A percentile compares a stretch with the other conserved stretches of the same genome.
Evolutionary conservation across 1,284 basidiomycete genomes (phyloP).

Genomic region (Nidula niveotomentosa): DNA sequence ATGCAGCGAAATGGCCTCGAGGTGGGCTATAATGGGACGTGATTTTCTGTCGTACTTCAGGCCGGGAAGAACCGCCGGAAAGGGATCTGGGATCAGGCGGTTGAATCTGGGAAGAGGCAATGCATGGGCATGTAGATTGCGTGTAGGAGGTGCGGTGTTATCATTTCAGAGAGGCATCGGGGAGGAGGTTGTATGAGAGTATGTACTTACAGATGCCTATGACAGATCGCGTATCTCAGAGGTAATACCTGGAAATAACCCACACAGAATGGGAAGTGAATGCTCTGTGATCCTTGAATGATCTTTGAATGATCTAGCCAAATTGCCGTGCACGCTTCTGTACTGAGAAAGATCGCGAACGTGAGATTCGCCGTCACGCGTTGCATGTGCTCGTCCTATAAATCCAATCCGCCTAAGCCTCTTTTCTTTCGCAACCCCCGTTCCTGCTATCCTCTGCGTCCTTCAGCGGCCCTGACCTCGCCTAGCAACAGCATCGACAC

Average conservation of each 20-base stretch:
- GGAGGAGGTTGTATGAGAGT: background rate
- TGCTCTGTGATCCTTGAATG: background rate
- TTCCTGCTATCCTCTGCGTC: background rate
- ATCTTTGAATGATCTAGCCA: conserved; percentile 11
- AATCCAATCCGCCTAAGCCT: background rate
- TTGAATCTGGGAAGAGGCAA: conserved; percentile 7
- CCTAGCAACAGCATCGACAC: background rate
- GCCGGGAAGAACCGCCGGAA: conserved; percentile 16
- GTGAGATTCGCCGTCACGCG: conserved; percentile 16
- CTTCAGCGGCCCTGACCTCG: background rate
- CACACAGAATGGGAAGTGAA: background rate
- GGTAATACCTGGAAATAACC: background rate
- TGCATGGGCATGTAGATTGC: conserved; percentile 4
- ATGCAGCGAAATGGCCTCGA: conserved; percentile 11
- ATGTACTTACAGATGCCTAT: background rate
- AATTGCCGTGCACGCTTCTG: conserved; percentile 8
- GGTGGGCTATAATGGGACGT: conserved; percentile 4
- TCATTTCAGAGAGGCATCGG: too few species aligned
- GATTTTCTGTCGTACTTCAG: conserved; percentile 8
- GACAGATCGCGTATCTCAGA: too few species aligned
- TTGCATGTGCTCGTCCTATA: conserved; percentile 11
- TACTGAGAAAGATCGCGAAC: conserved; percentile 8
- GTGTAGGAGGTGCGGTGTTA: conserved; percentile 9
- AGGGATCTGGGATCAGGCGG: conserved; percentile 7
- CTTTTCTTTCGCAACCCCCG: conserved; percentile 1